A percentile compares a stretch with the other conserved stretches of the same genome.
phyloP scores from a whole-genome alignment of 805 yeast species.

The Starmerella cellae region DNA sequence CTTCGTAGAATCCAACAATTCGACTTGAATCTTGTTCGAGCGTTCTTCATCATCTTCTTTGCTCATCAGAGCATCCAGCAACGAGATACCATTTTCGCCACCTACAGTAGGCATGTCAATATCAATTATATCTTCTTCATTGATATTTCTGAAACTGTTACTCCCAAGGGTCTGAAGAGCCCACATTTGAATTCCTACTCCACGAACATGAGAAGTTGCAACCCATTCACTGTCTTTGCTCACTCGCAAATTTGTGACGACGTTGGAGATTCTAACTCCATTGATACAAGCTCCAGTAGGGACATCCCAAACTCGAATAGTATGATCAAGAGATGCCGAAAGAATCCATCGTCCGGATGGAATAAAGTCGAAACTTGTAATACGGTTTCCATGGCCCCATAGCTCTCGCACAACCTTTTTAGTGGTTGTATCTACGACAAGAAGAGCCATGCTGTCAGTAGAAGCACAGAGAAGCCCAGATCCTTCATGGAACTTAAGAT shows the following conservation, averaged over 20 bases:
- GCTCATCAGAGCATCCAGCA: constrained; percentile 57
- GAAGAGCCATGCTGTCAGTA: constrained; percentile 73
- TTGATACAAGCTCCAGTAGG: constrained; percentile 96
- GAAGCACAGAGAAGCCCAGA: constrained; percentile 79
- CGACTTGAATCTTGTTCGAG: constrained; percentile 24
- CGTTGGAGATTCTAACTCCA: constrained; percentile 63
- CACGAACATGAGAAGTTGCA: constrained; percentile 84
- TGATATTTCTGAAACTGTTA: constrained; percentile 54
- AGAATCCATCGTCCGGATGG: constrained; percentile 95
- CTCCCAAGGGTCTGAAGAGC: constrained; percentile 76
- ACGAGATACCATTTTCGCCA: constrained; percentile 59
- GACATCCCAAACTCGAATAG: constrained; percentile 91
- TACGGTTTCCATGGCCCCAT: constrained; percentile 79
- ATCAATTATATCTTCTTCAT: constrained; percentile 45
- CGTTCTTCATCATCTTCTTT: constrained; percentile 29
- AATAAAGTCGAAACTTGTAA: constrained; percentile 77
- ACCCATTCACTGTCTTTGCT: constrained; percentile 81
- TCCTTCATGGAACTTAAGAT: constrained; percentile 61
- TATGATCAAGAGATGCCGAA: constrained; percentile 67
- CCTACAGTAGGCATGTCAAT: constrained; percentile 60
- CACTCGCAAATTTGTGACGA: constrained; percentile 68
- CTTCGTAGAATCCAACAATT: constrained; percentile 25
- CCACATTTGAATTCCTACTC: constrained; percentile 87
- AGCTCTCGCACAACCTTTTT: constrained; percentile 73
- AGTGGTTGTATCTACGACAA: constrained; percentile 69